Evolutionary conservation across 768 basidiomycete species (phyloP).

Genomic region (Collybiopsis confluens): DNA sequence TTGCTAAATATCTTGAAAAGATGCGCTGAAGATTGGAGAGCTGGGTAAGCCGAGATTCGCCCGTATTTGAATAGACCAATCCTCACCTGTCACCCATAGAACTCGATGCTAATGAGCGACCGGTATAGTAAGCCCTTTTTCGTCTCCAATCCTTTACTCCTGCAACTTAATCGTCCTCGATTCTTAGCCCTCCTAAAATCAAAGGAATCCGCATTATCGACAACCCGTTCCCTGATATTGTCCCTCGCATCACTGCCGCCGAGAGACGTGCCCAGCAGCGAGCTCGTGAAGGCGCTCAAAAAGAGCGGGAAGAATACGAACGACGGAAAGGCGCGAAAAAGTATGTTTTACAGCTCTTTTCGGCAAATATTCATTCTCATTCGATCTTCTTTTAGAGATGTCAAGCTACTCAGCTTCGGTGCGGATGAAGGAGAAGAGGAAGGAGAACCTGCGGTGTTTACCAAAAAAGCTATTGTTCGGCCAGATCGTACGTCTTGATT

Average conservation of each 20-base stretch:
- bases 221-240: slow-evolving; percentile 93
- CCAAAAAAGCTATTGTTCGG: slow-evolving; percentile 80
- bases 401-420: slow-evolving; percentile 85
- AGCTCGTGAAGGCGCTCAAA: slow-evolving; percentile 71
- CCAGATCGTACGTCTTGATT: slow-evolving; percentile 66
- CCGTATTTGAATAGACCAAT: too few species aligned
- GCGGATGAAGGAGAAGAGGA: slow-evolving; percentile 62
- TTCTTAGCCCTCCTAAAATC: slow-evolving; percentile 82
- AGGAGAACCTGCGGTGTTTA: slow-evolving; percentile 46
- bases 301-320: slow-evolving; percentile 73
- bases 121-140: slow-evolving; percentile 64
- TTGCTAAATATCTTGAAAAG: slow-evolving; percentile 31
- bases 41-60: slow-evolving; percentile 55
- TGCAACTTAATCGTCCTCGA: slow-evolving; percentile 2
- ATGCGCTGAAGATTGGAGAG: slow-evolving; percentile 89
- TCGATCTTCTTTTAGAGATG: slow-evolving; percentile 55
- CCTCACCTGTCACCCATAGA: slow-evolving; percentile 48
- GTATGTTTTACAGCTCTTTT: slow-evolving; percentile 37
- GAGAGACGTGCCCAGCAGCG: slow-evolving; percentile 83
- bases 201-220: slow-evolving; percentile 79
- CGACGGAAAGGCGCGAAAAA: slow-evolving; percentile 82
- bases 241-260: slow-evolving; percentile 93
- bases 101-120: slow-evolving; percentile 67
- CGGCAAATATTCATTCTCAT: not conserved
- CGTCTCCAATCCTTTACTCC: not conserved